phyloP scores from a whole-genome alignment of 495 filamentous ascomycete genomes.

The Mycothermus thermophilus region DNA sequence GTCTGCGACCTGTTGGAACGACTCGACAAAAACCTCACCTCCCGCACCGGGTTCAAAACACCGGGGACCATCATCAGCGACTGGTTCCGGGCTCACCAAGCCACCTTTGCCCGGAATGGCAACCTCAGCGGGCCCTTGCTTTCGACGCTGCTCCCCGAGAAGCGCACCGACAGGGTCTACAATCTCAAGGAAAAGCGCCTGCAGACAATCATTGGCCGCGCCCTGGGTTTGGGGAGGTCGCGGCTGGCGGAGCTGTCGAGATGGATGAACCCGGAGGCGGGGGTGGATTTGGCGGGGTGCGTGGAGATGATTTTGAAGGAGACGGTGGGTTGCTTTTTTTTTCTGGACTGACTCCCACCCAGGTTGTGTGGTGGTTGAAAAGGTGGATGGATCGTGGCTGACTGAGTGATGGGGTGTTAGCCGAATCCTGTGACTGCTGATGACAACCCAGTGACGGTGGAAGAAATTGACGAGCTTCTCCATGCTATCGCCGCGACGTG shows the following conservation, averaged over 20 bases:
- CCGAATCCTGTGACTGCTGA: slow-evolving; percentile 22
- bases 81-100: slow-evolving; percentile 49
- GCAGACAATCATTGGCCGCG: slow-evolving; percentile 48
- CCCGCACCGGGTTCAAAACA: too few relatives aligned
- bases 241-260: slow-evolving; percentile 46
- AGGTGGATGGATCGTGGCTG: slow-evolving; percentile 3
- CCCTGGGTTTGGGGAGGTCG: slow-evolving; percentile 44
- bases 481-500: slow-evolving; percentile 49
- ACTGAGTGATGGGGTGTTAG: slow-evolving; percentile 13
- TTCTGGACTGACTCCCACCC: too few relatives aligned
- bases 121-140: slow-evolving; percentile 48
- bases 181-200: slow-evolving; percentile 45
- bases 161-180: slow-evolving; percentile 63
- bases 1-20: slow-evolving; percentile 51
- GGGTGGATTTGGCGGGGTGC: slow-evolving; percentile 54
- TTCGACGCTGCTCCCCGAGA: slow-evolving; percentile 60
- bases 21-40: too few relatives aligned
- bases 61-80: too few relatives aligned
- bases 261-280: slow-evolving; percentile 41
- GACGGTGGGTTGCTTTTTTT: slow-evolving; percentile 36
- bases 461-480: slow-evolving; percentile 60
- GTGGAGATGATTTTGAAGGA: slow-evolving; percentile 51
- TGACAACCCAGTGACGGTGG: slow-evolving; percentile 43
- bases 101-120: slow-evolving; percentile 33
- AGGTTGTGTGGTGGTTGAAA: neutral